phyloP scores from a whole-genome alignment of 768 basidiomycete species.

The Tricholoma sp. region DNA sequence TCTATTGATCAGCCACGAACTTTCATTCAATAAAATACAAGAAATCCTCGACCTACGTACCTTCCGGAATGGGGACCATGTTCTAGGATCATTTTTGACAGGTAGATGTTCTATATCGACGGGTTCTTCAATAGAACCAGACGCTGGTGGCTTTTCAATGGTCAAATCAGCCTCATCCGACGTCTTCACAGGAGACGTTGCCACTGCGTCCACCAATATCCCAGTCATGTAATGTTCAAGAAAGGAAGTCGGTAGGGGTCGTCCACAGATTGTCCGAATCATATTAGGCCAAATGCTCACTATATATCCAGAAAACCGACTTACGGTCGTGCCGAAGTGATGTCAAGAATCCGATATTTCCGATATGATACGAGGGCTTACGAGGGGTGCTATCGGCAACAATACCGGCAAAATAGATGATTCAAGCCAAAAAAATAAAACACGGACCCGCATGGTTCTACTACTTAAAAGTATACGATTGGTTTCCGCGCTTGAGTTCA shows the following conservation, averaged over 20 bases:
- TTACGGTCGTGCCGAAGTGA: background rate
- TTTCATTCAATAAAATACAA: background rate
- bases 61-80: slow-evolving; percentile 54
- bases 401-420: background rate
- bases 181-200: background rate
- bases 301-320: background rate
- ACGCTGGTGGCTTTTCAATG: background rate
- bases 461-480: slow-evolving; percentile 64
- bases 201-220: slow-evolving; percentile 6
- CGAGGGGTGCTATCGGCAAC: background rate
- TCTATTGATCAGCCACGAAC: slow-evolving; percentile 22
- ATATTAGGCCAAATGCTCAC: background rate
- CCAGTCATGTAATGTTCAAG: background rate
- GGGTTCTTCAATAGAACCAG: background rate
- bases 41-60: slow-evolving; percentile 21
- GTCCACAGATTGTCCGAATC: background rate
- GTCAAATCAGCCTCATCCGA: background rate
- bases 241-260: background rate
- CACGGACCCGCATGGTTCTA: slow-evolving; percentile 7
- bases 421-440: background rate
- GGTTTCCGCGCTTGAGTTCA: slow-evolving; percentile 65
- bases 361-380: background rate
- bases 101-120: slow-evolving; percentile 47
- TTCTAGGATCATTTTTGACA: slow-evolving; percentile 57
- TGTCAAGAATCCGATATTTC: background rate